Base-by-base conservation (phyloP, 345 rosid genomes). In the Aquilaria yunnanensis region DNA sequence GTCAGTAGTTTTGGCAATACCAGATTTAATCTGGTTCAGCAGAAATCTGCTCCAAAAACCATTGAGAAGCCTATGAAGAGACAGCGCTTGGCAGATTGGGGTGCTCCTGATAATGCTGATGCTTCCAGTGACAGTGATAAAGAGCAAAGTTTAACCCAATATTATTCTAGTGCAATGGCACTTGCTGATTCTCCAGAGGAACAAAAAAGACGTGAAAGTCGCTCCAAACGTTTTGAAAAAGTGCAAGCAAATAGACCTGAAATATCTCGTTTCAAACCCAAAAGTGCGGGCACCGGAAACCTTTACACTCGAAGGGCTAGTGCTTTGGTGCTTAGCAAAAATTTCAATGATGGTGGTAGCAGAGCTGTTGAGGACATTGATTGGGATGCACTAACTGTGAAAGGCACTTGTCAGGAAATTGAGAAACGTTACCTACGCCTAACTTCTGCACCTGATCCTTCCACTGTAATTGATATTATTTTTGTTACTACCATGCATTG, bases 301-400 rank as follows among this genome's bases (percentile, higher is more conserved):
- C 56, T 89, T 65, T 81, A 87, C 68, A 62, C 81, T 60, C 81
- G 87, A 83, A 87, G 90, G 79, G 86, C 92, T 43, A 78, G 80
- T 76, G 94, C 96, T 14, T 60, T 81, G 78, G 80, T 87, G 68
- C 83, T 85, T 71, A 76, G 90, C 78, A 81, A 81, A 77, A 77
- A 12, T 71, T 84, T 87, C 64, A 97, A 91, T 56, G 87, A 84
- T 70, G 78, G 82, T 75, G 90, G 83, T 76, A 80, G 81, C 81
- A 77, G 81, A 70, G 96, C 99, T 58, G 99, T 95, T 69, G 99
- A 95, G 84, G 99, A 95, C 79, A 89, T 95, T 66, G 97, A 91
- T 59, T 95, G 99, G 97, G 96, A 95, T 81, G 88, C 99, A 48
- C 75, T 89, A 13, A 95, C 97, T 68, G 93, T 95, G 57, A 89